Conservation (phyloP, 129 eudicot genomes). For the Tagetes patula region DNA sequence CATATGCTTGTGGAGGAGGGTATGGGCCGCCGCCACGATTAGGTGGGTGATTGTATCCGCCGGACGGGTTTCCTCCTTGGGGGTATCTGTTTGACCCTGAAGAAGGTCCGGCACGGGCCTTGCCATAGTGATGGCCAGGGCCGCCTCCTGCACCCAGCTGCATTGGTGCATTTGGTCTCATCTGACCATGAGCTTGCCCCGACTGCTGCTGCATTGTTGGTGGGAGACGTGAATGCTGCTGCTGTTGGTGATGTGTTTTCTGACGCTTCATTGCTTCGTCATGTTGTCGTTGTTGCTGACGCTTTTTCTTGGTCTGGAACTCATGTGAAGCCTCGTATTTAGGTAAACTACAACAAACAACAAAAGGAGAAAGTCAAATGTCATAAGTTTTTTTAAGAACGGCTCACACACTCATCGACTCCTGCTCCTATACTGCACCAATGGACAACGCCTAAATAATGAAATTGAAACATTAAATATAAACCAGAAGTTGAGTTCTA, state of each 20-base stretch:
- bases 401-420: no score
- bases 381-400: neutral
- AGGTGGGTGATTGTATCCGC: constrained; percentile 63
- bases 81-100: constrained; percentile 67
- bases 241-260: constrained; percentile 72
- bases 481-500: constrained; percentile 22
- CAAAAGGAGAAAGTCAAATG: neutral
- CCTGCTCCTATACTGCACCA: no score
- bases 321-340: constrained; percentile 93
- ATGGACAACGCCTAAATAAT: no score
- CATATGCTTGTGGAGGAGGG: constrained; percentile 71
- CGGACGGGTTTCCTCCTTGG: constrained; percentile 59
- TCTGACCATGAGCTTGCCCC: constrained; percentile 57
- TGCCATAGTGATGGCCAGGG: constrained; percentile 67
- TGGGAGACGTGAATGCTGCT: constrained; percentile 56
- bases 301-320: constrained; percentile 85
- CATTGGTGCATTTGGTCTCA: constrained; percentile 54
- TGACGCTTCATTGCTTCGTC: constrained; percentile 83
- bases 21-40: constrained; percentile 64
- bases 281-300: constrained; percentile 85
- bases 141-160: constrained; percentile 46
- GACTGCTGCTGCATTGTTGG: constrained; percentile 84
- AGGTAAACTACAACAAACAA: constrained; percentile 59
- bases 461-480: neutral
- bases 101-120: constrained; percentile 59